A percentile compares a stretch with the other conserved stretches of the same genome.
Conservation (phyloP, 441 rosid genomes). For the Manihot esculenta region DNA sequence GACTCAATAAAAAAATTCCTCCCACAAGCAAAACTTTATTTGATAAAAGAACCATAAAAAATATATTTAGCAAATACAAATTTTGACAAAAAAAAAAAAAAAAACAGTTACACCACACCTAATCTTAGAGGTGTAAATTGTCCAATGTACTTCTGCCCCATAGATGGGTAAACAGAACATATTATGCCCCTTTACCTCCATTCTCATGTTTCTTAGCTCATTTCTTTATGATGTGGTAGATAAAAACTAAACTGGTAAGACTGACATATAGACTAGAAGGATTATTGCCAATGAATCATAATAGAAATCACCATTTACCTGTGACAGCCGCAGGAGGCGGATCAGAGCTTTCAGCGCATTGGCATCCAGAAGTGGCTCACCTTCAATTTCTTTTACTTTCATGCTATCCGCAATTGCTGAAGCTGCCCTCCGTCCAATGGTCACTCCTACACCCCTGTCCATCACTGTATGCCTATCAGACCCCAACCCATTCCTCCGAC, state of each 20-base stretch:
- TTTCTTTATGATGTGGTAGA: background rate
- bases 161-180: background rate
- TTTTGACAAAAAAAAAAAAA: background rate
- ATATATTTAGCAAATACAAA: too few relatives aligned
- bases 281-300: constrained; percentile 13
- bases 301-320: constrained; percentile 47
- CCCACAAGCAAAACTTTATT: background rate
- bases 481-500: constrained; percentile 90
- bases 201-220: background rate
- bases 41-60: background rate
- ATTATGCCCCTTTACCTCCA: background rate
- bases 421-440: constrained; percentile 68
- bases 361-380: constrained; percentile 78
- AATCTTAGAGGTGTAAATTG: background rate
- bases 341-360: constrained; percentile 80
- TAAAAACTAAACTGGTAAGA: background rate
- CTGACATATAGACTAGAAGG: background rate
- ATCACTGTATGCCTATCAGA: constrained; percentile 86
- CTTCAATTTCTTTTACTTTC: constrained; percentile 83
- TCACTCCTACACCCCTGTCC: constrained; percentile 96
- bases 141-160: background rate
- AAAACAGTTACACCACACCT: background rate
- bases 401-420: constrained; percentile 65
- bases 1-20: background rate
- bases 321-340: constrained; percentile 81